These are phyloP conservation scores for Teratosphaeria viscida DNA, from an alignment of 2,329 filamentous ascomycete genomes.

Conservation along the genomic window DNA sequence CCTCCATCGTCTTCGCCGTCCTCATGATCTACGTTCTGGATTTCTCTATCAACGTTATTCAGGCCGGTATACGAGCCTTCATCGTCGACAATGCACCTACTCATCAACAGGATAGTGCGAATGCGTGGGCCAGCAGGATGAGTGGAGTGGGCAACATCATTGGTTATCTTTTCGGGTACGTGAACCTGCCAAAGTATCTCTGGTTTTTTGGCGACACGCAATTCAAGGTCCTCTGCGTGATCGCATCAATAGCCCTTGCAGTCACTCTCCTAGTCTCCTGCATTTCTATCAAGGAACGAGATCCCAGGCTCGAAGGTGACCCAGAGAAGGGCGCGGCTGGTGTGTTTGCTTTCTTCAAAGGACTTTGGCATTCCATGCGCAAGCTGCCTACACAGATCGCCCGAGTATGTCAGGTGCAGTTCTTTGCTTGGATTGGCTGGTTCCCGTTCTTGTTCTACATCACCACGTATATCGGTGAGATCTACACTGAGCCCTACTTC, in stretches of 20 bases:
- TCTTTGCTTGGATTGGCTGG: constrained; percentile 85
- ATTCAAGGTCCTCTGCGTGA: constrained; percentile 83
- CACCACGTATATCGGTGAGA: constrained; percentile 93
- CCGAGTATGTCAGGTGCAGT: constrained; percentile 56
- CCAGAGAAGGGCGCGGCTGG: constrained; percentile 52
- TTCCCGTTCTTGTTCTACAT: constrained; percentile 93
- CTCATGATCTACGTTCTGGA: constrained; percentile 83
- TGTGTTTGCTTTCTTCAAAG: constrained; percentile 66
- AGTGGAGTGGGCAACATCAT: constrained; percentile 83
- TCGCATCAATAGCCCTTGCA: constrained; percentile 65
- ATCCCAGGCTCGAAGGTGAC: constrained; percentile 63
- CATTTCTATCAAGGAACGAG: constrained; percentile 60
- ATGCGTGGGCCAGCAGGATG: constrained; percentile 84
- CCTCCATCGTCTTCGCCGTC: constrained; percentile 66
- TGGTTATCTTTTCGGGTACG: constrained; percentile 78
- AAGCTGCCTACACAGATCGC: constrained; percentile 72
- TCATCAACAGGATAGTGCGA: constrained; percentile 87
- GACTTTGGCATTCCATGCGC: constrained; percentile 65
- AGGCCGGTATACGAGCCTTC: constrained; percentile 82
- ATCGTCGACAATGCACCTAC: constrained; percentile 88
- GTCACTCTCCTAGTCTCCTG: constrained; percentile 63
- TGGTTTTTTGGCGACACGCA: constrained; percentile 79
- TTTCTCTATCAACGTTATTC: constrained; percentile 91
- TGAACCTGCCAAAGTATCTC: constrained; percentile 62
- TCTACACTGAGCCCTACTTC: constrained; percentile 69